Percentiles rank a stretch among this genome's conserved stretches.
Conservation (phyloP, 1,284 basidiomycete species). For the Laetiporus sulphureus region DNA sequence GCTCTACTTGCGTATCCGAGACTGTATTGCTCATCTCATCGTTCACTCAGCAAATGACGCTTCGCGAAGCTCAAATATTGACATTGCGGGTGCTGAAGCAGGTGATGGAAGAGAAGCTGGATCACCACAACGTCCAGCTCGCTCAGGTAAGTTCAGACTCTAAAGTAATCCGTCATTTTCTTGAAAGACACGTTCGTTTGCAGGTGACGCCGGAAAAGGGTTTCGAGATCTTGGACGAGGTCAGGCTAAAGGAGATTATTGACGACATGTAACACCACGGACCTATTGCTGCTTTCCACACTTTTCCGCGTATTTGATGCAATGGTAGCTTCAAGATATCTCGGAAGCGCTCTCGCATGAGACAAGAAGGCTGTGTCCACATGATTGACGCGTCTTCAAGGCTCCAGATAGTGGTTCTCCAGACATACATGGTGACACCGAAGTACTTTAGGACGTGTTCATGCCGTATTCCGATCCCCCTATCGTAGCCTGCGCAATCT, state of each 20-base stretch:
- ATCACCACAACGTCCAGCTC: constrained; percentile 97
- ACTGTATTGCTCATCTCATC: constrained; percentile 1
- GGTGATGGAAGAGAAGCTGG: constrained; percentile 99
- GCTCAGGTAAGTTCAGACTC: constrained; percentile 64
- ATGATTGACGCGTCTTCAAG: too few relatives aligned
- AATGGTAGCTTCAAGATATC: too few relatives aligned
- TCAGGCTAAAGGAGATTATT: constrained; percentile 72
- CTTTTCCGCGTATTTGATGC: too few relatives aligned
- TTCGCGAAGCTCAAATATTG: constrained; percentile 83
- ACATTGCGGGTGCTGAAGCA: constrained; percentile 92
- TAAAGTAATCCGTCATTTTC: constrained; percentile 3
- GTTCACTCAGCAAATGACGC: constrained; percentile 75
- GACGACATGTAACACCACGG: constrained; percentile 56
- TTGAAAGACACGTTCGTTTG: neutral
- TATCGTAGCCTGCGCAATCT: too few relatives aligned
- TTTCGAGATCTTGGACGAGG: constrained; percentile 81
- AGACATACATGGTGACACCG: too few relatives aligned
- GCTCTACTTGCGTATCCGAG: neutral
- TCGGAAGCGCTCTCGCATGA: too few relatives aligned
- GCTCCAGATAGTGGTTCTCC: too few relatives aligned
- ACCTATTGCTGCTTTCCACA: too few relatives aligned
- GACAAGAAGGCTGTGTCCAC: too few relatives aligned
- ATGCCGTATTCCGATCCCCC: too few relatives aligned
- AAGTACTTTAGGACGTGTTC: too few relatives aligned
- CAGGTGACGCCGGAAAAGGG: constrained; percentile 69